Conservation (phyloP, 2,329 filamentous ascomycete genomes). For the Neocatenulostroma microsporum region DNA sequence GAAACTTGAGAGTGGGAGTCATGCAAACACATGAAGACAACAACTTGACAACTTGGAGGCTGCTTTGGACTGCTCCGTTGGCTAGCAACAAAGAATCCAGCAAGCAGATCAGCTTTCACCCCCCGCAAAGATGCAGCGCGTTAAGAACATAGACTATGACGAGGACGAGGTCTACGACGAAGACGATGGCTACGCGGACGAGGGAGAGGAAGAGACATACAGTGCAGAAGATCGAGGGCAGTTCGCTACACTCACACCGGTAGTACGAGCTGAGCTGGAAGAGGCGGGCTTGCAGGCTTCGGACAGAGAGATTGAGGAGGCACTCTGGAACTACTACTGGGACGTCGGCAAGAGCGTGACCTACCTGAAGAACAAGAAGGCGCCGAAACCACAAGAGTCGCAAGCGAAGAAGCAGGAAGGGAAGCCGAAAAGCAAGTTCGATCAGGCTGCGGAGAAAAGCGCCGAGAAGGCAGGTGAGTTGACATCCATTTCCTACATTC, state of each 20-base stretch:
- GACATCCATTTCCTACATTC: conserved; percentile 2
- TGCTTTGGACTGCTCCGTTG: too few species aligned
- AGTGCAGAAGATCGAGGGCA: conserved; percentile 33
- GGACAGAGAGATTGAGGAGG: conserved; percentile 72
- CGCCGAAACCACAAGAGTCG: conserved; percentile 19
- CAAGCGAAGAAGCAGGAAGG: conserved; percentile 29
- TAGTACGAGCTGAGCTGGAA: conserved; percentile 28
- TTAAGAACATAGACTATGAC: conserved; percentile 42
- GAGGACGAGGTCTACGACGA: conserved; percentile 47
- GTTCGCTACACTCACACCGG: conserved; percentile 26
- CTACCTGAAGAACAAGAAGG: conserved; percentile 55
- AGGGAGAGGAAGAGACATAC: conserved; percentile 22
- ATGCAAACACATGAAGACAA: too few species aligned
- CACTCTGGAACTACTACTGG: conserved; percentile 94
- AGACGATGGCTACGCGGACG: conserved; percentile 30
- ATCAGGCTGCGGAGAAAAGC: conserved; percentile 38
- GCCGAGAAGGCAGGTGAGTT: conserved; percentile 43
- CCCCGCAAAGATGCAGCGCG: conserved; percentile 37
- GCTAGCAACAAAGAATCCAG: too few species aligned
- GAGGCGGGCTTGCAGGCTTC: conserved; percentile 41
- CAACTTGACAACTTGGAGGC: too few species aligned
- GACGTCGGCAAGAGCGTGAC: conserved; percentile 77
- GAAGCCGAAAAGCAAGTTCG: conserved; percentile 38
- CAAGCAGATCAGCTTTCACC: too few species aligned
- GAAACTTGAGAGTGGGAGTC: too few species aligned